phyloP scores from a whole-genome alignment of 208 protist species.

The Crithidia fasciculata region DNA sequence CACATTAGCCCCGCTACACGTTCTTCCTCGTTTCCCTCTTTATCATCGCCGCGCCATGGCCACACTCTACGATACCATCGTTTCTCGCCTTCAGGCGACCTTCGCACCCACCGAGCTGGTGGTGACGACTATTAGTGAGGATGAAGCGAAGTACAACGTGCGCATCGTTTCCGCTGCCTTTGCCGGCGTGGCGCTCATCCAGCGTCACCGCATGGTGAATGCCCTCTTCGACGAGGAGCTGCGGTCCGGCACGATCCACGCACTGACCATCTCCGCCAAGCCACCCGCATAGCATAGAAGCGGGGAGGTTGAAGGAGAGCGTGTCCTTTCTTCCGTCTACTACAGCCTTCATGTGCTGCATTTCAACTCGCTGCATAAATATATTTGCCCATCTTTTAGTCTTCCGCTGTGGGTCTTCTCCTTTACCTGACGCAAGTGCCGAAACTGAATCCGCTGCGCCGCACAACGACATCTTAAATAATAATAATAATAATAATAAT shows the following conservation, averaged over 20 bases:
- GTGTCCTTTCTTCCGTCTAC: too few species aligned
- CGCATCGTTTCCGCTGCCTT: slow-evolving; percentile 58
- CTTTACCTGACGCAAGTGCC: too few species aligned
- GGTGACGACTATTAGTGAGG: slow-evolving; percentile 55
- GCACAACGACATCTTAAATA: too few species aligned
- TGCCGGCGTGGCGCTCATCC: slow-evolving; percentile 54
- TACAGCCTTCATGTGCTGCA: neutral
- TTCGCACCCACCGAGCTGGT: slow-evolving; percentile 43
- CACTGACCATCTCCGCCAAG: slow-evolving; percentile 68
- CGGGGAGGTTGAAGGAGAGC: too few species aligned
- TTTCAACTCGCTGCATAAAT: neutral
- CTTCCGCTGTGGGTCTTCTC: too few species aligned
- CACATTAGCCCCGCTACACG: too few species aligned
- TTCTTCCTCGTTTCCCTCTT: neutral
- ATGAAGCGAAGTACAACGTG: slow-evolving; percentile 73
- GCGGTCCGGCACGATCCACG: slow-evolving; percentile 72
- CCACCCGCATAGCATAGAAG: slow-evolving; percentile 26
- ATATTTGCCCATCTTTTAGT: too few species aligned
- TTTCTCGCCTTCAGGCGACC: slow-evolving; percentile 41
- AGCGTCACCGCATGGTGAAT: slow-evolving; percentile 79
- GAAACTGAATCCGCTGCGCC: too few species aligned
- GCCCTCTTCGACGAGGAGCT: slow-evolving; percentile 76
- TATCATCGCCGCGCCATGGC: neutral
- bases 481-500: too few species aligned
- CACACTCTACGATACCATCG: slow-evolving; percentile 29